A percentile compares a stretch with the other conserved stretches of the same genome.
These are phyloP conservation scores for Rhynchospora pubera DNA, from an alignment of 176 grass and related monocot genomes.

Conservation along the genomic window DNA sequence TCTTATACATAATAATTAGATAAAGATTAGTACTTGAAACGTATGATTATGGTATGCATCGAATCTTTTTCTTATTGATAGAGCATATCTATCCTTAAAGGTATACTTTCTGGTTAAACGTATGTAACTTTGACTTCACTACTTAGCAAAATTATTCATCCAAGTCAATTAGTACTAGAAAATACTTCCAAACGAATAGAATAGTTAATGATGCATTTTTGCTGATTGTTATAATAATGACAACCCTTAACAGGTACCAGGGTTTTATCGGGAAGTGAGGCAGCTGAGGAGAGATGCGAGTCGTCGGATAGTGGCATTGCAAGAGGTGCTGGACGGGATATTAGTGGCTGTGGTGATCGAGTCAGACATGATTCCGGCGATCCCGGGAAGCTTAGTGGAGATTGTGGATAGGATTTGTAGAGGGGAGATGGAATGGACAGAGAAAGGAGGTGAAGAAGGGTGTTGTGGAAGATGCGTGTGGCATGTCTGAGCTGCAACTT, in stretches of 20 bases:
- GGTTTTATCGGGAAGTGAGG: slow-evolving; percentile 62
- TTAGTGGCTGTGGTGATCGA: slow-evolving; percentile 25
- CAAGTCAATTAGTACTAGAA: not conserved
- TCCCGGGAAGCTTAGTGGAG: slow-evolving; percentile 57
- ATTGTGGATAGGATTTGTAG: slow-evolving; percentile 45
- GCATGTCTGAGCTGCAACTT: not conserved
- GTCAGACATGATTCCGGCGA: slow-evolving; percentile 24
- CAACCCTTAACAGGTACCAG: slow-evolving; percentile 32
- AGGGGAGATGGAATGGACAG: slow-evolving; percentile 8
- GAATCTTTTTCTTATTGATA: no score
- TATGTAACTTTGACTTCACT: not conserved
- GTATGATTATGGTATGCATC: not conserved
- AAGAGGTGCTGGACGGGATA: slow-evolving; percentile 73
- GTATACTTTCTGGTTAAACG: not conserved
- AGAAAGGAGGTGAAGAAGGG: not conserved
- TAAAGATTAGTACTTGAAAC: not conserved
- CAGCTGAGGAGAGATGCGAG: slow-evolving; percentile 55
- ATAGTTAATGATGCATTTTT: not conserved
- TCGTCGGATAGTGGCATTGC: slow-evolving; percentile 64
- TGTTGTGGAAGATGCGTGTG: slow-evolving; percentile 25
- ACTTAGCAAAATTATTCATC: not conserved
- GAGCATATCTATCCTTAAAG: no score
- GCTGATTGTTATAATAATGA: not conserved
- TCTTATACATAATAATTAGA: not conserved
- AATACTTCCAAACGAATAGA: not conserved